These are phyloP conservation scores for Psilocybe sp. DNA, from an alignment of 768 basidiomycete species.

Conservation along the genomic window DNA sequence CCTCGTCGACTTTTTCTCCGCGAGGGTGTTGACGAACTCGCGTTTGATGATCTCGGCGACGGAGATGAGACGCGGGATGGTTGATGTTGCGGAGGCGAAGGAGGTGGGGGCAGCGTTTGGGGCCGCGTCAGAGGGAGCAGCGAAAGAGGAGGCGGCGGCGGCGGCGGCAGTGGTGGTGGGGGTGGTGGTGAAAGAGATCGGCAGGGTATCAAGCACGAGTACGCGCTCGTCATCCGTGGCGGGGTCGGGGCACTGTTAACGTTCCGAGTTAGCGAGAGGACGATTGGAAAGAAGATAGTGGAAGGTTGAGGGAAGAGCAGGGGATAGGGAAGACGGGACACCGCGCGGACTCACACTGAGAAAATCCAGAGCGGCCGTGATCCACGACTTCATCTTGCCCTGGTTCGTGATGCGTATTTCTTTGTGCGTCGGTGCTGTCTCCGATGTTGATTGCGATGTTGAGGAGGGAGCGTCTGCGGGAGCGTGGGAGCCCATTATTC, in stretches of 20 bases:
- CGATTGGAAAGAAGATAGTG: not conserved
- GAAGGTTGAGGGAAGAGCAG: not conserved
- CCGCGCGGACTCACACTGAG: conserved; percentile 40
- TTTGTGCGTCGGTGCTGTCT: not conserved
- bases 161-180: not conserved
- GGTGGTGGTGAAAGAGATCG: conserved; percentile 19
- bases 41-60: conserved; percentile 86
- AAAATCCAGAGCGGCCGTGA: conserved; percentile 50
- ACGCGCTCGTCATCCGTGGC: conserved; percentile 48
- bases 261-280: not conserved
- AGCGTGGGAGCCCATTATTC: no score
- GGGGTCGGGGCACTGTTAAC: no score
- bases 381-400: conserved; percentile 53
- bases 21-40: conserved; percentile 61
- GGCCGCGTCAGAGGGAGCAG: conserved; percentile 4
- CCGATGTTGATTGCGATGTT: no score
- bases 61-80: conserved; percentile 64
- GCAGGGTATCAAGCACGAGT: conserved; percentile 60
- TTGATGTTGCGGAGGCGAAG: conserved; percentile 28
- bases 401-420: conserved; percentile 51
- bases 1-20: conserved; percentile 35
- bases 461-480: no score
- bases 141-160: not conserved
- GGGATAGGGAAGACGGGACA: not conserved
- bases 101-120: conserved; percentile 3